Evolutionary conservation across 495 filamentous ascomycete species (phyloP), one percentile per base, ranked within the genome.

Genomic region (Penicillium bialowiezense): DNA sequence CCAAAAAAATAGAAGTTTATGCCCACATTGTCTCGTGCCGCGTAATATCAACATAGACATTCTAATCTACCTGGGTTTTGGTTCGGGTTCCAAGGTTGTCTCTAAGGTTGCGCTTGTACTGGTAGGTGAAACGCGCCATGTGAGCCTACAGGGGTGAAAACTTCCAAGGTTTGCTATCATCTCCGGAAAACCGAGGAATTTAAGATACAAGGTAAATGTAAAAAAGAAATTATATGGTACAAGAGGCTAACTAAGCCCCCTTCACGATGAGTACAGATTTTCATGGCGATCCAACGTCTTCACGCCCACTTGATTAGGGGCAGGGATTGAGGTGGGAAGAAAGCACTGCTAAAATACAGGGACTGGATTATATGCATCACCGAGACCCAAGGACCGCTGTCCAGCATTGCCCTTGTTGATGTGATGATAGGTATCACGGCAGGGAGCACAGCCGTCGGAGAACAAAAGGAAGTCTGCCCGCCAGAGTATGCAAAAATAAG

Each of bases 271-370:
- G 29, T 32, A 13, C 21, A 37, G 17, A 39, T 4, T 13, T n/a
- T 20, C n/a, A 24, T 18, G 15, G 31, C 12, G 7, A 13, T 44
- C 41, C 41, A n/a, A 10, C 33, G n/a, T 18, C 18, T n/a, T 23
- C 23, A 19, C n/a, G 26, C 15, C 3, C 18, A 35, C n/a, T n/a
- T n/a, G n/a, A n/a, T n/a, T 13, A 15, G 15, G 14, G 13, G 15
- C 2, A 17, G 29, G 18, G 8, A 35, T 23, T 14, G 26, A 23
- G 23, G 32, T 7, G 5, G 23, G 15, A 26, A 10, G 15, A 39
- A 33, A 44, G 12, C 18, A 21, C 12, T n/a, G 7, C 3, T 45
- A 36, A 28, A 45, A 35, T 45, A 45, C 43, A 45, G 26, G 18
- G 31, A 17, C 19, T 35, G 13, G n/a, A 36, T 18, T 17, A 45